Evolutionary conservation across 129 eudicot genomes (phyloP), one percentile per base, ranked within the genome.

Genomic region (Erigeron canadensis): DNA sequence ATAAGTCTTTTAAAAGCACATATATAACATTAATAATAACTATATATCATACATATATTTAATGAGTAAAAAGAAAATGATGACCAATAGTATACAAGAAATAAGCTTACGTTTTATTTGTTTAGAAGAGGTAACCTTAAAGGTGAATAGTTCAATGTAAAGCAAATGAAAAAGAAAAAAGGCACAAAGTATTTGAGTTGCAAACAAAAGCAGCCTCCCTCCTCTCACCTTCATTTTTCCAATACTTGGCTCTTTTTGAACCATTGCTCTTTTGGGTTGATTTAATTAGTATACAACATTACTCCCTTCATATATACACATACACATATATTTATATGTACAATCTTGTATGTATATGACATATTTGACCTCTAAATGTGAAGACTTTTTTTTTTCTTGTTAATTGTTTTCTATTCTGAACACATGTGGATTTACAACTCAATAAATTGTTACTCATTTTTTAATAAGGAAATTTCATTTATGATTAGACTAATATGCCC

Each of bases 401-500:
- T 34, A 16, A 38, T 47, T 46, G 0, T 23, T 12, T 37, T 7
- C 9, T 37, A 42, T 16, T 47, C 44, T 54, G 17, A 48, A 47
- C 81, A 69, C 81, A 77, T 48, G 81, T n/a, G 70, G 71, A 69
- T 69, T 69, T 61, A 77, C 75, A 68, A 76, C 70, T 76, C 70
- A 67, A 75, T 18, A 22, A 42, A 34, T 75, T 44, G 9, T 4
- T 66, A 8, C 13, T 5, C 54, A 19, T 38, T 21, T 64, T 7
- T 17, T 8, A 6, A 12, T 42, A 3, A 11, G 13, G 7, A 72
- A 16, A 47, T 8, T 18, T 37, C 48, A 23, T 1, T 22, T 44
- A 40, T 62, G 70, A 61, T 47, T n/a, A 38, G 67, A 75, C 67
- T 65, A 41, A 17, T 42, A 6, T 75, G 16, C 58, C 58, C 23